Evolutionary conservation across 2,329 filamentous ascomycete genomes (phyloP), one percentile per base, ranked within the genome.

Genomic region (Fusarium pseudonygamai): DNA sequence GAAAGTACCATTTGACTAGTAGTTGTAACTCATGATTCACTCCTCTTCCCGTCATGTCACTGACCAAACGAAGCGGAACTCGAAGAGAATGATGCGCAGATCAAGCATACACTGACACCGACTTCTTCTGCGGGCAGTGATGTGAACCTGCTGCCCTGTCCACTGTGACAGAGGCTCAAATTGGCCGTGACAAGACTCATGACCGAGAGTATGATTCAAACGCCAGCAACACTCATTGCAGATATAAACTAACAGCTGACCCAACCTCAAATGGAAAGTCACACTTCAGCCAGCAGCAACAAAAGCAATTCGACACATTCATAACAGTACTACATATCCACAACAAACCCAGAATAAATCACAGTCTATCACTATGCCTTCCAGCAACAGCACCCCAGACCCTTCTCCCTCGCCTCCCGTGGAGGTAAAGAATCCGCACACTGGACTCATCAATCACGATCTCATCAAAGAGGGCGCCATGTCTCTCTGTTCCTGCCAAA

Each of bases 71-170:
- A 7, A 3, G 6, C 0, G 2, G 2, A 24, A 7, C 18, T 36
- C 0, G 32, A 12, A 22, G 3, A 1, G 13, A 36, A 15, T 26
- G 30, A 0, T 15, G 0, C 1, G 5, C 3, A 24, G 9, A 36
- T 5, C 7, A 24, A 36, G 34, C 34, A 36, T 36, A 36, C 15
- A 36, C 34, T 36, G 34, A 18, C 34, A 18, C 3, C 18, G 16
- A 18, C 34, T 5, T 10, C 32, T 34, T 34, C 32, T 34, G 32
- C 32, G 1, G 13, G 32, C 34, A 10, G 16, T 36, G 34, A 18
- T 36, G 3, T 36, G 34, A 18, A 4, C 3, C 16, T 10, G 4
- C 16, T 2, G 16, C 34, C 9, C 9, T 36, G 1, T 18, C 32
- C 7, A 16, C 32, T 34, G 14, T 34, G 14, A 34, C 32, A 9